These are phyloP conservation scores for Penicillium sp. DNA, from an alignment of 2,329 filamentous ascomycete genomes.

Conservation along the genomic window DNA sequence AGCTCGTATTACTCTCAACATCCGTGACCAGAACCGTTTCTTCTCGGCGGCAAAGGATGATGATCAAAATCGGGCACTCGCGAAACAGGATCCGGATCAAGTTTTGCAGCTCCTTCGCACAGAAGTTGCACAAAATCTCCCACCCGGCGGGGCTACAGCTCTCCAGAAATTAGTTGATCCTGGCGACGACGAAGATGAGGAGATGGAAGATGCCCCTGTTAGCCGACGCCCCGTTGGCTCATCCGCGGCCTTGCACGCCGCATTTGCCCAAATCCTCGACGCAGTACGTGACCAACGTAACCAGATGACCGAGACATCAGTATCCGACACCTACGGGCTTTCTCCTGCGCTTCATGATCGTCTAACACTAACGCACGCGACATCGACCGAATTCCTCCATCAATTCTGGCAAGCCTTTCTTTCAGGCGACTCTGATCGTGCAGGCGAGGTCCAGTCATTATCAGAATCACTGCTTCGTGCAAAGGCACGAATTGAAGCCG, in stretches of 20 bases:
- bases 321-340: slow-evolving; percentile 47
- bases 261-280: slow-evolving; percentile 58
- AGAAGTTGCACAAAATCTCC: slow-evolving; percentile 54
- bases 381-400: slow-evolving; percentile 91
- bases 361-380: slow-evolving; percentile 79
- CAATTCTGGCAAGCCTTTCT: slow-evolving; percentile 95
- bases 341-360: slow-evolving; percentile 59
- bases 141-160: slow-evolving; percentile 63
- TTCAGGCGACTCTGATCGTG: slow-evolving; percentile 80
- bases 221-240: slow-evolving; percentile 63
- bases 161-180: slow-evolving; percentile 63
- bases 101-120: slow-evolving; percentile 66
- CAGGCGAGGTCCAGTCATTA: slow-evolving; percentile 76
- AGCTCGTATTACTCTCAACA: slow-evolving; percentile 77
- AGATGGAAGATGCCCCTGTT: slow-evolving; percentile 43
- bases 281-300: slow-evolving; percentile 60
- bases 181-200: slow-evolving; percentile 59
- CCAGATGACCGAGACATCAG: slow-evolving; percentile 39
- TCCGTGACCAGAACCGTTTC: slow-evolving; percentile 83
- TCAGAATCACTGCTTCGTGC: slow-evolving; percentile 80
- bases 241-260: slow-evolving; percentile 61
- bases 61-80: slow-evolving; percentile 59
- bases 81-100: slow-evolving; percentile 67
- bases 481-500: slow-evolving; percentile 73
- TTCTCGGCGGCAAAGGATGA: slow-evolving; percentile 59